Base-by-base conservation (phyloP, 2,329 filamentous ascomycete genomes). In the Colletotrichum graminicola region DNA sequence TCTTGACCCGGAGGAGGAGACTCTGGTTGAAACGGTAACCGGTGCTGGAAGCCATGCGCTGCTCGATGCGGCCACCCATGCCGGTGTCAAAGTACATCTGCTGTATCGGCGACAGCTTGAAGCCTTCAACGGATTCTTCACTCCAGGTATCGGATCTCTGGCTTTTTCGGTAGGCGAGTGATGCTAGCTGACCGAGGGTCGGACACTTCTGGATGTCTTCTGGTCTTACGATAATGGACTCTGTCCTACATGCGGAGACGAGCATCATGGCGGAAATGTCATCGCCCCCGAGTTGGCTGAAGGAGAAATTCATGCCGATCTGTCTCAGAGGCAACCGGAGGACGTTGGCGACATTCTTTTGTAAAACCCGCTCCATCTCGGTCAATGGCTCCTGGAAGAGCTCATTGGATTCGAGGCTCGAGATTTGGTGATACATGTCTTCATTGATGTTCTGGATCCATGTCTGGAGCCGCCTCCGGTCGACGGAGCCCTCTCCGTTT, bases 381-480 rank as follows among this genome's bases (percentile, higher is more conserved):
- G 76, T 82, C 5, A 78, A 70, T 0, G 83, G 83, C 32, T 78
- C 76, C 56, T 79, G 77, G 11, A 82, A 65, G 3, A 76, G 73
- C 47, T 81, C 79, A 43, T 82, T 79, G 11, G 79, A 79, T 32
- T 83, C 80, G 26, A 86, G 77, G 59, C 80, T 81, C 77, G 85
- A 80, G 52, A 87, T 83, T 59, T 83, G 83, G 52, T 82, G 80
- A 73, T 86, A 83, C 32, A 81, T 73, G 36, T 83, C 80, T 63
- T 86, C 82, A 71, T 85, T 85, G 57, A 85, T 82, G 73, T 88
- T 88, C 76, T 88, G 86, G 34, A 84, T 83, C 87, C 87, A 88
- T 4, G 84, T 87, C 69, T 86, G 85, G 54, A 88, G 74, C 67
- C 80, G 81, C 41, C 85, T 80, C 52, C 81, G 79, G 74, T 87